Base-by-base conservation (phyloP, 2,329 filamentous ascomycete genomes). In the Beauveria sp. region DNA sequence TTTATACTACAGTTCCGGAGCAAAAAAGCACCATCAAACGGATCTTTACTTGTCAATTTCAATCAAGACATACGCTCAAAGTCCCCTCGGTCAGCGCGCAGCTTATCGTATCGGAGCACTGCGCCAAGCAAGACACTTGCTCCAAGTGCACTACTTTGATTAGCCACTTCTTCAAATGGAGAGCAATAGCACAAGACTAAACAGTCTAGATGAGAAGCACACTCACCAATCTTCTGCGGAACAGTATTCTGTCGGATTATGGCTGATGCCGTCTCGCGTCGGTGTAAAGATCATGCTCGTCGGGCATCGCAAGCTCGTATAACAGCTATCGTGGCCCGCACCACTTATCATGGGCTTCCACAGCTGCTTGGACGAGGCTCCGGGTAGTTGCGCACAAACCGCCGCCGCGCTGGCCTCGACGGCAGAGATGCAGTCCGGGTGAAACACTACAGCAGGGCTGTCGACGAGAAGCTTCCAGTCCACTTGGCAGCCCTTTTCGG, bases 371-470 rank as follows among this genome's bases (percentile, higher is more conserved):
- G 79, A 75, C 12, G 47, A 26, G 56, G 18, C 51, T 61, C 67
- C 65, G 67, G 53, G 62, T 76, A 67, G 76, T 71, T 22, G 77
- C 67, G 53, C 79, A 1, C 84, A 80, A 9, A 85, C 75, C 3
- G 78, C 79, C 44, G 72, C 72, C 0, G 85, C 84, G 43, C 85
- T 83, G 52, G 80, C 74, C 61, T 81, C 76, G 1, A 91, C 85
- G 22, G 85, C 87, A 3, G 76, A 70, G 57, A 91, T 86, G 66
- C 88, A 90, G 63, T 86, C 83, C 0, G 79, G 71, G 64, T 90
- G 79, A 69, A 91, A 91, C 22, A 79, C 79, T 0, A 85, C 80
- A 0, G 85, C 84, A 0, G 81, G 79, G 2, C 77, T 82, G 60
- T 83, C 77, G 61, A 83, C 83, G 66, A 88, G 84, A 7, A 83